Conservation (phyloP, 192 early-diverging fungal genomes). For the Lunasporangiospora selenospora region DNA sequence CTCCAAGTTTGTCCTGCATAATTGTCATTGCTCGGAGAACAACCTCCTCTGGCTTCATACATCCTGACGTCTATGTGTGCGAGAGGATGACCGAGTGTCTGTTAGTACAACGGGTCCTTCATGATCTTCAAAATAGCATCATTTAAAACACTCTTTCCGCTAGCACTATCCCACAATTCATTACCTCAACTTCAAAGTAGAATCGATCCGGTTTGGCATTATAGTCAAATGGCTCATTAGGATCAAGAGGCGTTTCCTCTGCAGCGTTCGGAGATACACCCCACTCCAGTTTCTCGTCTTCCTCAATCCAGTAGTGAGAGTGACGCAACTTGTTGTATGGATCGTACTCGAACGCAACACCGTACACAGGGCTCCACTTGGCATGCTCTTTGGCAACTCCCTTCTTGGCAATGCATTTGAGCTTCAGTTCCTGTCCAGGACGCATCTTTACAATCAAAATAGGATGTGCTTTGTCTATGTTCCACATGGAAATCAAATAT, state of each 20-base stretch:
- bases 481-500: too few relatives aligned
- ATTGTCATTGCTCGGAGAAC: slow-evolving; percentile 72
- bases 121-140: too few relatives aligned
- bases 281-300: slow-evolving; percentile 87
- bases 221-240: slow-evolving; percentile 72
- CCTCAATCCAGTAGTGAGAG: slow-evolving; percentile 93
- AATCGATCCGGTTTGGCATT: slow-evolving; percentile 82
- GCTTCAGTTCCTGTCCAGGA: slow-evolving; percentile 90
- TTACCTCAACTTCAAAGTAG: slow-evolving; percentile 79
- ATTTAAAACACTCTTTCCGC: background rate
- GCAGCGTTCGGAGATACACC: slow-evolving; percentile 62
- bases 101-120: background rate
- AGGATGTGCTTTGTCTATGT: slow-evolving; percentile 22
- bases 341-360: slow-evolving; percentile 95
- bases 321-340: slow-evolving; percentile 94
- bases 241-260: slow-evolving; percentile 61
- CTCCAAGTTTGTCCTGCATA: slow-evolving; percentile 76
- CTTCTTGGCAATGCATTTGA: slow-evolving; percentile 95
- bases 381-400: slow-evolving; percentile 98
- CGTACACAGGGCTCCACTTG: slow-evolving; percentile 94
- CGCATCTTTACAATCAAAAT: slow-evolving; percentile 89
- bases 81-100: background rate
- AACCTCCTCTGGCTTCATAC: slow-evolving; percentile 75
- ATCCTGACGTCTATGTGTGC: slow-evolving; percentile 81
- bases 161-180: too few relatives aligned